Base-by-base conservation (phyloP, 2,329 filamentous ascomycete species). In the Penicillium sclerotiorum region DNA sequence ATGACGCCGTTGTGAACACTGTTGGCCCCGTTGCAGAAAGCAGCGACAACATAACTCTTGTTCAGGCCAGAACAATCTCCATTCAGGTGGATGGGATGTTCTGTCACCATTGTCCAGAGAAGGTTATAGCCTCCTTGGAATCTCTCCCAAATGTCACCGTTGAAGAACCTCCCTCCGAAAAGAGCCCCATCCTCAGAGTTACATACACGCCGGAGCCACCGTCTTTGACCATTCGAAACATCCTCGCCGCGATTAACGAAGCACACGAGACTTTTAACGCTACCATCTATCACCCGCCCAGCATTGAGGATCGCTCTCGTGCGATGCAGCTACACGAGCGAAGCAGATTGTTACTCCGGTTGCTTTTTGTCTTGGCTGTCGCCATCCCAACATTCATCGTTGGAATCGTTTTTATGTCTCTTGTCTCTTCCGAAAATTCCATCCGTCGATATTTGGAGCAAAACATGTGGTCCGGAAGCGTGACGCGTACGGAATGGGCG, bases 361-460 rank as follows among this genome's bases (percentile, higher is more conserved):
- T 90, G 13, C 64, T 88, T 1, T 77, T 95, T 47, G 87, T 89
- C 1, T 69, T 87, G 22, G 61, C 86, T 21, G 75, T 88, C 5
- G 86, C 88, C 17, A 86, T 96, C 37, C 92, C 93, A 2, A 90
- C 89, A 0, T 92, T 96, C 60, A 68, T 95, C 43, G 84, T 96
- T 32, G 92, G 93, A 3, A 89, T 96, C 45, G 85, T 95, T 1
- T 95, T 90, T 73, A 96, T 96, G 92, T 90, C 82, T 53, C 78
- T 96, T 1, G 80, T 96, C 0, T 76, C 86, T 0, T 68, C 77
- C 3, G 70, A 77, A 2, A 80, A 91, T 58, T 57, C 70, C 0
- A 77, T 78, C 11, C 84, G 85, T 49, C 75, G 77, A 54, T 90
- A 83, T 59, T 73, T 95, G 37, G 91, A 90, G 81, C 67, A 79